These are phyloP conservation scores for Quillaja saponaria DNA, from an alignment of 306 rosid species.

Conservation along the genomic window DNA sequence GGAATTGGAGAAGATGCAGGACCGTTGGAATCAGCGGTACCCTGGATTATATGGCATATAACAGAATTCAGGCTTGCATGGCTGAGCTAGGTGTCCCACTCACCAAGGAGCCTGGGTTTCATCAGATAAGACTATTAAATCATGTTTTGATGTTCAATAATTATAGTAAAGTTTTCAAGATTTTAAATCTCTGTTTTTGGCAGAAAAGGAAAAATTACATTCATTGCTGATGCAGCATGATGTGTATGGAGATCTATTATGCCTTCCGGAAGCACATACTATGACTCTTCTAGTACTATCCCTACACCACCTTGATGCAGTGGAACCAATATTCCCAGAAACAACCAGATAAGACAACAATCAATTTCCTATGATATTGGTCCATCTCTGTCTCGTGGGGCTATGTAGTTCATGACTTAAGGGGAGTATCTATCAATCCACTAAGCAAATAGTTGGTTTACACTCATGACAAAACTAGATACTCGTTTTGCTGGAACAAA, in stretches of 20 bases:
- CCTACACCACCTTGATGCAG: constrained; percentile 83
- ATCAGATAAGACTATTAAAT: constrained; percentile 56
- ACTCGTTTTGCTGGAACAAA: constrained; percentile 64
- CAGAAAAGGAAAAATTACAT: background rate
- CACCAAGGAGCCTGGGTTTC: constrained; percentile 84
- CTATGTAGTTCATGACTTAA: constrained; percentile 68
- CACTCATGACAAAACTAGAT: constrained; percentile 27
- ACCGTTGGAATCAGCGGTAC: constrained; percentile 75
- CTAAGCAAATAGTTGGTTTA: constrained; percentile 43
- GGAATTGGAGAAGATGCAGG: constrained; percentile 83
- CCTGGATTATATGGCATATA: constrained; percentile 90
- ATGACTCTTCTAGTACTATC: constrained; percentile 73
- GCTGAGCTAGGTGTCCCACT: constrained; percentile 93
- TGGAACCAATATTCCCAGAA: constrained; percentile 78
- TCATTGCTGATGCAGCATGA: constrained; percentile 65
- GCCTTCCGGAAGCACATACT: constrained; percentile 84
- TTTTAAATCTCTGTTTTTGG: background rate
- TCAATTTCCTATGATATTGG: constrained; percentile 86
- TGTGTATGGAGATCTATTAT: constrained; percentile 79
- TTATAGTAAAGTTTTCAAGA: background rate
- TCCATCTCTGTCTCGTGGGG: constrained; percentile 93
- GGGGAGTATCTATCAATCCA: constrained; percentile 53
- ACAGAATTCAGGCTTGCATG: constrained; percentile 93
- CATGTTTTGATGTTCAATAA: background rate
- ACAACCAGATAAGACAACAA: constrained; percentile 80